Conservation (phyloP, 768 basidiomycete species). For the Lactifluus pinguis region DNA sequence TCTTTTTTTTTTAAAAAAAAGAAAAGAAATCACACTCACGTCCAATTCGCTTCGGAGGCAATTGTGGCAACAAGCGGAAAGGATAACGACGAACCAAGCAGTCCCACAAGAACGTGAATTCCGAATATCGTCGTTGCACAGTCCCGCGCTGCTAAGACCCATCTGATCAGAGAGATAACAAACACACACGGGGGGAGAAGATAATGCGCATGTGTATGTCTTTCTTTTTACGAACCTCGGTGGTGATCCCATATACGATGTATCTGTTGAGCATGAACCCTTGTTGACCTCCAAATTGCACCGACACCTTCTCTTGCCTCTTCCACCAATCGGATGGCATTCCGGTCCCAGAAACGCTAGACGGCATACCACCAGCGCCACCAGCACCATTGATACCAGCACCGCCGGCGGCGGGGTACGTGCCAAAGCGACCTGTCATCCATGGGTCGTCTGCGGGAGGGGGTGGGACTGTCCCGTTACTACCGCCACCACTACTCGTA, state of each 20-base stretch:
- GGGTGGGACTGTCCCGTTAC: not conserved
- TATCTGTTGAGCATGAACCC: conserved; percentile 88
- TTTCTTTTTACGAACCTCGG: conserved; percentile 23
- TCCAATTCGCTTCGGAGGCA: conserved; percentile 91
- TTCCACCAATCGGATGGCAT: conserved; percentile 84
- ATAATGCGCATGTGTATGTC: too few relatives aligned
- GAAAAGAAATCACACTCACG: conserved; percentile 40
- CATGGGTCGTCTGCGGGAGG: conserved; percentile 10
- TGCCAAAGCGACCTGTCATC: conserved; percentile 11
- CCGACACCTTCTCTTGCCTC: conserved; percentile 59
- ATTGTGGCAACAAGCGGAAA: conserved; percentile 76
- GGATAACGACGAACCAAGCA: conserved; percentile 81
- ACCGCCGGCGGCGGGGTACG: conserved; percentile 12
- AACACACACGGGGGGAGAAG: not conserved
- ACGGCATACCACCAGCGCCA: conserved; percentile 33
- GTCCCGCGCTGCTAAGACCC: conserved; percentile 40
- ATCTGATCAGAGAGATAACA: conserved; percentile 1
- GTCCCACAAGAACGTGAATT: conserved; percentile 89
- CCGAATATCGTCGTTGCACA: conserved; percentile 83
- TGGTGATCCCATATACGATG: conserved; percentile 72
- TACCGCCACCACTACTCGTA: not conserved
- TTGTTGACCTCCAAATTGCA: conserved; percentile 77
- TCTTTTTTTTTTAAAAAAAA: not conserved
- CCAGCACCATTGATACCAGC: too few relatives aligned
- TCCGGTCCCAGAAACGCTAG: conserved; percentile 60